Conservation (phyloP, 257 asterid species). For the Euphrasia confusa region DNA sequence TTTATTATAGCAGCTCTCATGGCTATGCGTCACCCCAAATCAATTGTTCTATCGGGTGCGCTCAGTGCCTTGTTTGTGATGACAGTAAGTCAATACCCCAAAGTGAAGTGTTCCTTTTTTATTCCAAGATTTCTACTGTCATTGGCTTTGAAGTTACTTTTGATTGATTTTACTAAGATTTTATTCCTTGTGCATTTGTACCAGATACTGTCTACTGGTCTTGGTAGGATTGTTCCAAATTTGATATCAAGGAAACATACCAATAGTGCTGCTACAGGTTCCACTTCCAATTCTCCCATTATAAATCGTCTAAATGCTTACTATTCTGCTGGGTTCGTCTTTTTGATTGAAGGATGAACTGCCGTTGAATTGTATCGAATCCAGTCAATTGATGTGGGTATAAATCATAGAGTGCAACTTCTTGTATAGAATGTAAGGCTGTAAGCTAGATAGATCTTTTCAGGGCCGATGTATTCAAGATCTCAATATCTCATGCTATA, state of each 20-base stretch:
- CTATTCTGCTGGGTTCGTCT: slow-evolving; percentile 18
- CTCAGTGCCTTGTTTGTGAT: slow-evolving; percentile 85
- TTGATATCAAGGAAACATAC: slow-evolving; percentile 96
- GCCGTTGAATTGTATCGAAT: neutral
- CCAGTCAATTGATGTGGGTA: neutral
- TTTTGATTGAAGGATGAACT: neutral
- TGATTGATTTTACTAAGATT: slow-evolving; percentile 9
- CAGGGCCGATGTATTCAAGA: no score
- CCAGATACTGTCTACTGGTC: slow-evolving; percentile 90
- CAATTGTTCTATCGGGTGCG: slow-evolving; percentile 82
- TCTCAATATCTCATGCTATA: no score
- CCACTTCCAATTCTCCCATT: slow-evolving; percentile 6
- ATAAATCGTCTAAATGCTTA: slow-evolving; percentile 5
- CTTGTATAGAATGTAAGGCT: neutral
- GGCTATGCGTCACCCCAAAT: slow-evolving; percentile 98
- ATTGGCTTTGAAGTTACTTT: neutral
- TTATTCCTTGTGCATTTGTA: slow-evolving; percentile 14
- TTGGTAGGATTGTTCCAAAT: slow-evolving; percentile 96
- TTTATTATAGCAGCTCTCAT: slow-evolving; percentile 95
- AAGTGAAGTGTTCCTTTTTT: neutral
- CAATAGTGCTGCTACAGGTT: slow-evolving; percentile 90
- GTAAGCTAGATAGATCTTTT: neutral
- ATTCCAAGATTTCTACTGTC: neutral
- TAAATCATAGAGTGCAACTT: neutral
- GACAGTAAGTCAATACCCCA: slow-evolving; percentile 62